Base-by-base conservation (phyloP, 2,329 filamentous ascomycete species). In the Aspergillus glaucus region DNA sequence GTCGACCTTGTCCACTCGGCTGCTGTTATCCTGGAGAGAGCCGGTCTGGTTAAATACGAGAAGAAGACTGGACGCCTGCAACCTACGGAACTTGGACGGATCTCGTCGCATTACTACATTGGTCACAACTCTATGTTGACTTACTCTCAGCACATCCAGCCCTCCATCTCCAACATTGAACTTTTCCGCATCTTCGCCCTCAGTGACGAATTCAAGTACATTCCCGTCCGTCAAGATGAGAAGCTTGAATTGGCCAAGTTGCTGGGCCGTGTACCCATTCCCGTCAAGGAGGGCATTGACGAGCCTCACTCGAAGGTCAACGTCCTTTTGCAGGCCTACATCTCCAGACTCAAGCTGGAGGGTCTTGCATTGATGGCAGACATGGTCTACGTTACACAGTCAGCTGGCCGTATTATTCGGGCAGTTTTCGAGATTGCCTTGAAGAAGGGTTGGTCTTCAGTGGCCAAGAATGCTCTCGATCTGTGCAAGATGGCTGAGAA, bases 401-500 rank as follows among this genome's bases (percentile, higher is more conserved):
- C 92, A 21, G 93, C 93, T 44, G 93, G 93, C 28, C 89, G 93
- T 79, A 96, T 98, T 59, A 75, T 98, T 42, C 84, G 93, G 49
- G 93, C 93, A 0, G 86, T 98, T 44, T 98, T 97, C 57, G 94
- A 98, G 72, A 97, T 98, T 47, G 86, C 88, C n/a, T 73, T 98
- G 56, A 95, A 92, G 73, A 96, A 96, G 70, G 92, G 92, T 30
- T 98, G 92, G 92, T 84, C 93, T 1, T 86, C 84, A 14, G 93
- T 97, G 3, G 88, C 93, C 7, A 95, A 93, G 73, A 89, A 87
- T 53, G 91, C 93, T 0, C 76, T 98, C 39, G 88, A 95, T 60
- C 79, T 98, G 46, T 98, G 94, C 74, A 98, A 98, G 75, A 97
- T 95, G 89, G 93, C 92, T 0, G 93, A 98, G 75, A 95, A 95